These are phyloP conservation scores for Quercus glauca DNA, from an alignment of 306 rosid species.

Conservation along the genomic window DNA sequence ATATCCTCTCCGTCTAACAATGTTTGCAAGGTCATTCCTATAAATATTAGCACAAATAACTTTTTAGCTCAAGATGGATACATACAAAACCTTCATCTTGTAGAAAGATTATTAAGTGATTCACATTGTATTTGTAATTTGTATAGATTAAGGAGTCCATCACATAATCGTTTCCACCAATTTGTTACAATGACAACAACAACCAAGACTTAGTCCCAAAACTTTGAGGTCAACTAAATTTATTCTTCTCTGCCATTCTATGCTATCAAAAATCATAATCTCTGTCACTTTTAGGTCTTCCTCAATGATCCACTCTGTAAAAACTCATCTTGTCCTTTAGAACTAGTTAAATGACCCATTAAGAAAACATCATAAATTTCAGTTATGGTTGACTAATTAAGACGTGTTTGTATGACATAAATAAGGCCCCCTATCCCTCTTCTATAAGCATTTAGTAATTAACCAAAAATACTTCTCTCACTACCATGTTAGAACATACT, in stretches of 20 bases:
- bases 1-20: constrained; percentile 90
- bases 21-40: constrained; percentile 85
- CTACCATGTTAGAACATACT: no score
- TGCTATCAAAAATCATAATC: no score
- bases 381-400: not conserved
- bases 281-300: no score
- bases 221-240: no score
- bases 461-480: no score
- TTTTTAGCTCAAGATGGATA: not conserved
- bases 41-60: not conserved
- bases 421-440: not conserved
- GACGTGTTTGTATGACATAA: not conserved
- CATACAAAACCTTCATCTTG: not conserved
- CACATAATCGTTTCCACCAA: not conserved
- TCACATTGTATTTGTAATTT: not conserved
- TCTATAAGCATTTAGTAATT: no score
- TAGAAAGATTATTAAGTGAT: not conserved
- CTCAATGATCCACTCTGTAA: no score
- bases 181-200: not conserved
- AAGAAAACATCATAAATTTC: not conserved
- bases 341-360: not conserved
- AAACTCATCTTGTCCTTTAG: not conserved
- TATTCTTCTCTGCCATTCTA: no score
- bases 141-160: not conserved
- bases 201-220: no score